Evolutionary conservation across 1,284 basidiomycete species (phyloP).

Genomic region (Leccinum proliferum): DNA sequence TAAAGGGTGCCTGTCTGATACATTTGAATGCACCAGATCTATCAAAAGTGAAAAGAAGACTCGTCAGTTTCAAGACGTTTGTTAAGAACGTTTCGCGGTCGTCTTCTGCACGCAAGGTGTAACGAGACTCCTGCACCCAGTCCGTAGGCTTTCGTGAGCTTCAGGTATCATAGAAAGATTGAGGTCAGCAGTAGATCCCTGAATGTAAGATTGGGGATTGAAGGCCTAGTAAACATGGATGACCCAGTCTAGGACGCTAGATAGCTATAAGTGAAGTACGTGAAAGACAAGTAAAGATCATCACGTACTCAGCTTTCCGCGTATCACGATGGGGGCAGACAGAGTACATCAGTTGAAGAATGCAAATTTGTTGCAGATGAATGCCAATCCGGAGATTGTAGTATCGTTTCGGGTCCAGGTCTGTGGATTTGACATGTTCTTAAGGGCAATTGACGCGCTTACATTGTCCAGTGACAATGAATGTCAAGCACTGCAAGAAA

Average conservation of each 20-base stretch:
- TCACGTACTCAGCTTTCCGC: constrained; percentile 18
- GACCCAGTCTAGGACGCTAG: constrained; percentile 29
- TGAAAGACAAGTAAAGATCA: background rate
- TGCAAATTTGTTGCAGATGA: constrained; percentile 43
- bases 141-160: constrained; percentile 28
- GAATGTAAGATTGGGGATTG: constrained; percentile 32
- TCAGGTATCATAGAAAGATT: constrained; percentile 33
- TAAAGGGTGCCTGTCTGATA: constrained; percentile 15
- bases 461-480: constrained; percentile 32
- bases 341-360: constrained; percentile 32
- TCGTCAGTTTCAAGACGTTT: constrained; percentile 26
- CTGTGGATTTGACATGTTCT: constrained; percentile 30
- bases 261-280: background rate
- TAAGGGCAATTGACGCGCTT: constrained; percentile 32
- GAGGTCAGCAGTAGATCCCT: constrained; percentile 34
- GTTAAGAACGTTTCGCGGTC: constrained; percentile 29
- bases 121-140: constrained; percentile 38
- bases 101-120: constrained; percentile 13
- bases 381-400: constrained; percentile 39
- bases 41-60: constrained; percentile 29
- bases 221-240: constrained; percentile 35
- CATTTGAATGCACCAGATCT: constrained; percentile 16
- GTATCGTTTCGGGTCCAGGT: constrained; percentile 31
- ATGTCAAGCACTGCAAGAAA: constrained; percentile 39
- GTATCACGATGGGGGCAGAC: constrained; percentile 8